A percentile compares a stretch with the other conserved stretches of the same genome.
Conservation (phyloP, 163 green algal genomes). For the Volvox carteri region DNA sequence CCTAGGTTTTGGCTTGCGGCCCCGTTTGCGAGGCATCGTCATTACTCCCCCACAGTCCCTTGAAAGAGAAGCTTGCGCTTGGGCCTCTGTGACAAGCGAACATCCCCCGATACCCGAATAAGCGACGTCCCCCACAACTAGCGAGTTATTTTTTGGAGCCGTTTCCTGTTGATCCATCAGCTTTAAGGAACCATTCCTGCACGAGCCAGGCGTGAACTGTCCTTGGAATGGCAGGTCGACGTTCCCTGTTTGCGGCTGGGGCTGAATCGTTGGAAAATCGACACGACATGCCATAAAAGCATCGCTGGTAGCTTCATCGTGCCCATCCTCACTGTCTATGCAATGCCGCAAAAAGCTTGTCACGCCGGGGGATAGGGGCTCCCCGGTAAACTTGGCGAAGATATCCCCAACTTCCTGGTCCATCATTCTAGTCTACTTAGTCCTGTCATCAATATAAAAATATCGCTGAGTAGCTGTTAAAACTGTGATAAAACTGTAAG, state of each 20-base stretch:
- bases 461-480: not conserved
- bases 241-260: not conserved
- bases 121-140: too few relatives aligned
- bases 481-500: not conserved
- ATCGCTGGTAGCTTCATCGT: not conserved
- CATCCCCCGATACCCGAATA: too few relatives aligned
- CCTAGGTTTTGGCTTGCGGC: conserved; percentile 9
- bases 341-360: conserved; percentile 5
- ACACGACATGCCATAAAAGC: not conserved
- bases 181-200: not conserved
- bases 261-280: not conserved
- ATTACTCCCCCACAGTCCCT: not conserved
- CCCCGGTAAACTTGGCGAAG: not conserved
- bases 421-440: not conserved
- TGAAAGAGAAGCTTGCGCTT: not conserved
- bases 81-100: not conserved
- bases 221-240: too few relatives aligned
- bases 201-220: too few relatives aligned
- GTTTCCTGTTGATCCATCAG: too few relatives aligned
- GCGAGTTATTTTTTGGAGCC: too few relatives aligned
- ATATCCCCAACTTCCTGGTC: not conserved
- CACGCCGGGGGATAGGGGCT: conserved; percentile 3
- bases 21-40: not conserved
- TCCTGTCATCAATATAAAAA: not conserved
- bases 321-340: not conserved